Evolutionary conservation across 352 stramenopile genomes (phyloP).

Genomic region (Poterioochromonas sp.): DNA sequence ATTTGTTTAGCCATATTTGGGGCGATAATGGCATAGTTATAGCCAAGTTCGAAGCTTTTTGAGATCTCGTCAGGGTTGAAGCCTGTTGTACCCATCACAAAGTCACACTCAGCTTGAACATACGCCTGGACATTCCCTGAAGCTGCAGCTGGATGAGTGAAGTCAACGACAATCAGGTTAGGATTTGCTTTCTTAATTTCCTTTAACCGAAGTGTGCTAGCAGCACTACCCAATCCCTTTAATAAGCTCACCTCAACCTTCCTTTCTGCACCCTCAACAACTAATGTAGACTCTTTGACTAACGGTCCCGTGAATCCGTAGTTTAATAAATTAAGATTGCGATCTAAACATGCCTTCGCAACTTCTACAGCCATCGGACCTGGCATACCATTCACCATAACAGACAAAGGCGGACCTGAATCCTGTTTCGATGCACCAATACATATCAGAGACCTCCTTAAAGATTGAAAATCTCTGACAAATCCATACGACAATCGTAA

Average conservation of each 20-base stretch:
- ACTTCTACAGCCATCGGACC: background rate
- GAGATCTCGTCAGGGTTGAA: conserved; percentile 59
- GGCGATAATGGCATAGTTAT: conserved; percentile 68
- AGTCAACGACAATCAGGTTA: conserved; percentile 59
- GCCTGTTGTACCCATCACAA: conserved; percentile 76
- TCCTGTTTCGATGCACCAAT: background rate
- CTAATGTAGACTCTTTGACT: background rate
- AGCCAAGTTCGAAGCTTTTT: conserved; percentile 49
- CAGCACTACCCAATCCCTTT: background rate
- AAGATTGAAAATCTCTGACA: too few relatives aligned
- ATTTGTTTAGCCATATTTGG: conserved; percentile 83
- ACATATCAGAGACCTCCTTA: background rate
- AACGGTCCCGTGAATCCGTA: background rate
- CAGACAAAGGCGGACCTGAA: background rate
- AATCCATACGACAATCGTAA: too few relatives aligned
- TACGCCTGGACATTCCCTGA: conserved; percentile 69
- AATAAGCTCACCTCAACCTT: background rate
- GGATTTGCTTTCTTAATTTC: background rate
- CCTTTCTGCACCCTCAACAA: background rate
- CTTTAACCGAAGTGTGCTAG: background rate
- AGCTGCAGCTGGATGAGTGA: conserved; percentile 63
- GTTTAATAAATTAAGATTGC: background rate
- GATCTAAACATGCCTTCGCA: background rate
- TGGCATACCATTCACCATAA: background rate
- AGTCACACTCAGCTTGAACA: conserved; percentile 58